phyloP scores from a whole-genome alignment of 108 stramenopile species.

The Pseudonitzschia multistriata region DNA sequence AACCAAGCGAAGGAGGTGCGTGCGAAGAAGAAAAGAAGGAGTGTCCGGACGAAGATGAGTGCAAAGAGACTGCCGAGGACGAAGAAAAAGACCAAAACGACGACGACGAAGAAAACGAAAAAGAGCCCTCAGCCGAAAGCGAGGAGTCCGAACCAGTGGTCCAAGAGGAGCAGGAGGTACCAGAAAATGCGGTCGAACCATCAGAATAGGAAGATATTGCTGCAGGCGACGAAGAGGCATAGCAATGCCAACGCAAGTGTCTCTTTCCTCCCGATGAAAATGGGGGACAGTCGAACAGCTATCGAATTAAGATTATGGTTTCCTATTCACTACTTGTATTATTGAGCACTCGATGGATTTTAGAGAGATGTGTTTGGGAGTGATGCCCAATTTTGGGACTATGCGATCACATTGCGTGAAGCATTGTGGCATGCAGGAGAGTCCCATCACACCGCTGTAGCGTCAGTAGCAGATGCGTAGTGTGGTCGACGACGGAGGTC shows the following conservation, averaged over 20 bases:
- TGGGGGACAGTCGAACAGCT: too few relatives aligned
- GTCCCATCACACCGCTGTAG: too few relatives aligned
- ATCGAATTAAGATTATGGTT: too few relatives aligned
- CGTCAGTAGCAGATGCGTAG: too few relatives aligned
- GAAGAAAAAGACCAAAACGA: conserved; percentile 1
- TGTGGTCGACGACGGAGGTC: too few relatives aligned
- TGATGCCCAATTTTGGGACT: too few relatives aligned
- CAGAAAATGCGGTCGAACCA: conserved; percentile 23
- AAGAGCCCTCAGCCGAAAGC: neutral
- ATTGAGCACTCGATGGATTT: too few relatives aligned
- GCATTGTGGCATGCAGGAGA: too few relatives aligned
- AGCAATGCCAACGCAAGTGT: neutral
- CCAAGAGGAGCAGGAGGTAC: neutral
- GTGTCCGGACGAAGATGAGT: neutral
- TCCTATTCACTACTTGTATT: too few relatives aligned
- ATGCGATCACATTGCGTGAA: too few relatives aligned
- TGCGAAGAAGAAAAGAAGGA: conserved; percentile 1
- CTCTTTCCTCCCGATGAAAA: too few relatives aligned
- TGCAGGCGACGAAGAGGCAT: conserved; percentile 21
- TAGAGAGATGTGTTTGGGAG: too few relatives aligned
- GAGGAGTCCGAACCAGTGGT: neutral
- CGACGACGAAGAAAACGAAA: neutral
- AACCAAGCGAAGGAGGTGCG: neutral
- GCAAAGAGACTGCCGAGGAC: neutral
- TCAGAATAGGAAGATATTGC: conserved; percentile 34